Base-by-base conservation (phyloP, 169 alveolate species). In the Ichthyophthirius multifiliis region DNA sequence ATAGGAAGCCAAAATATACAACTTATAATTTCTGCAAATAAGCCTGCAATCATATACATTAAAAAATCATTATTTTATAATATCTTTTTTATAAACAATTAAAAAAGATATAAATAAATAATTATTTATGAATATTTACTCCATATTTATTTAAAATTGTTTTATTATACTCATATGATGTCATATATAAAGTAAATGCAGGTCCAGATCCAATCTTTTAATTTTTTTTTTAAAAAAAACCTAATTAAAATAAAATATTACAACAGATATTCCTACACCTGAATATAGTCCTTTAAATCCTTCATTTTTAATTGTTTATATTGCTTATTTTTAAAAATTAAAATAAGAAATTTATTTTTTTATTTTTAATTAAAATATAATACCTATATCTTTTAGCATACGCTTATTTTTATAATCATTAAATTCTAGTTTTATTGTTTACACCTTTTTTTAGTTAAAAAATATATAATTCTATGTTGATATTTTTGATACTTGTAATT, bases 11-110 rank as follows among this genome's bases (percentile, higher is more conserved):
- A 90, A 7, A 90, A 30, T 4, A 82, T n/a, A 27, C 95, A 84
- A n/a, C 90, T 74, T 18, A 87, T 43, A 4, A 90, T 74, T 35
- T 90, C 95, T 20, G 95, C 95, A 46, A 85, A 67, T 82, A 90
- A 71, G 5, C 95, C 95, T 45, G 90, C 90, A 12, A 37, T 20
- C 32, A 90, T 86, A 23, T 90, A 87, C 4, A 46, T 20, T 55
- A 48, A 71, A 13, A 85, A 32, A 18, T 87, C 86, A 27, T 80
- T 65, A 23, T 86, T 43, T n/a, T 76, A 62, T 20, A 41, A 84
- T 13, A 45, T 64, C 67, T 62, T 23, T 31, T 83, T 13, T 16
- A 76, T 27, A 4, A 85, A 76, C 45, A 45, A 18, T 39, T 79
- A 18, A 18, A 20, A 74, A 32, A 13, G 7, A 13, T 37, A 12